Conservation (phyloP, 352 stramenopile species). For the Pythium phragmitis region DNA sequence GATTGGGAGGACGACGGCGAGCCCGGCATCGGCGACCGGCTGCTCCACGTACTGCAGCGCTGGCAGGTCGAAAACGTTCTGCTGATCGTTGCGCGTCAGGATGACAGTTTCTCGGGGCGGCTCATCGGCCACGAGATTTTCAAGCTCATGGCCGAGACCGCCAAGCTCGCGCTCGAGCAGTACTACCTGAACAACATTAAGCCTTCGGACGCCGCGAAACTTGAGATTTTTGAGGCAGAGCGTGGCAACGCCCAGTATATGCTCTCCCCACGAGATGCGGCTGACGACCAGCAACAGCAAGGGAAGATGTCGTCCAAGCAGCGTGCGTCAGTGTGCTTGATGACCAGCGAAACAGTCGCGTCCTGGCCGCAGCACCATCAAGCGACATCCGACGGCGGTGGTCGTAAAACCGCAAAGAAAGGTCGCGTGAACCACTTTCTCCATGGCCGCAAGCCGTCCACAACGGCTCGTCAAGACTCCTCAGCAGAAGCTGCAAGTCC, state of each 20-base stretch:
- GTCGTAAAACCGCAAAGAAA: constrained; percentile 49
- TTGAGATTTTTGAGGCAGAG: constrained; percentile 39
- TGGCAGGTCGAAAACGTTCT: constrained; percentile 80
- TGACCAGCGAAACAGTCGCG: constrained; percentile 54
- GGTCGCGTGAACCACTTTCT: constrained; percentile 72
- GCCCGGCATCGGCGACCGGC: constrained; percentile 57
- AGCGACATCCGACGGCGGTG: constrained; percentile 50
- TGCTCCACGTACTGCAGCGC: constrained; percentile 78
- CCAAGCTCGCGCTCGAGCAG: constrained; percentile 74
- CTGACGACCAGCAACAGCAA: constrained; percentile 25
- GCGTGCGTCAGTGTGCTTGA: constrained; percentile 39
- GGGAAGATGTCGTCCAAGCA: constrained; percentile 18
- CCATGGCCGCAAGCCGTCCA: constrained; percentile 22
- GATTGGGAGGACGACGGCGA: constrained; percentile 56
- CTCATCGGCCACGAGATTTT: constrained; percentile 67
- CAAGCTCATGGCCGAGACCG: constrained; percentile 63
- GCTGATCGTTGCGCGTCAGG: constrained; percentile 59
- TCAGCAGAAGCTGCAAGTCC: background rate
- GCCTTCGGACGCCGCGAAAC: constrained; percentile 46
- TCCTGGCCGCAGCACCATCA: constrained; percentile 62
- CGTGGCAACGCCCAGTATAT: constrained; percentile 11
- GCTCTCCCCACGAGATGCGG: constrained; percentile 17
- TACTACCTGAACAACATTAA: constrained; percentile 60
- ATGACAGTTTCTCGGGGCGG: constrained; percentile 61
- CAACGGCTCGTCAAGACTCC: background rate